Evolutionary conservation across 352 stramenopile genomes (phyloP), one percentile per base, ranked within the genome.

Genomic region (Phytopythium mirpurense): DNA sequence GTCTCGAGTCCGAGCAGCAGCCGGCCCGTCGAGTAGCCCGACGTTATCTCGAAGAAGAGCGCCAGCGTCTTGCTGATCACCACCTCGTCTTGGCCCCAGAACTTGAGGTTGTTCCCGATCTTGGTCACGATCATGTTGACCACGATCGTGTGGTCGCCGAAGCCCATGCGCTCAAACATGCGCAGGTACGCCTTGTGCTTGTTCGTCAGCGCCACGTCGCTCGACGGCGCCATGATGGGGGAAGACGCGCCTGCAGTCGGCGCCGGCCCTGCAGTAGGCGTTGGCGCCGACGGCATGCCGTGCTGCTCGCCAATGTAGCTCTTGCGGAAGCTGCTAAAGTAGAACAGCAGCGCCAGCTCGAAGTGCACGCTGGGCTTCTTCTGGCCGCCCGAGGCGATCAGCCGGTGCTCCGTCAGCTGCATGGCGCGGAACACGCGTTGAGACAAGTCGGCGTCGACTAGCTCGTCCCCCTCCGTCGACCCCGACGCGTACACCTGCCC

Each of bases 71-170:
- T 97, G 62, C 74, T 87, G 62, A 99, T 90, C 57, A 99, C 88
- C 47, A 98, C 89, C 61, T 98, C 78, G 23, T 98, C 84, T 51
- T 98, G 87, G 21, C 93, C 93, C 96, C 96, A 99, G 62, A 97
- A 98, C 77, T 99, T 99, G 24, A 99, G 81, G 70, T 99, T 99
- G 67, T 98, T 99, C 61, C 95, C 95, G 53, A 99, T 88, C 77
- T 99, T 99, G 32, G 93, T 98, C 26, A 99, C 90, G 61, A 99
- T 98, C 62, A 98, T 96, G 72, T 98, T 98, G 52, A 98, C 95
- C 19, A 99, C 95, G 41, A 93, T 78, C 32, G 91, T 98, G 72
- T 99, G 95, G 68, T 99, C 95, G 10, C 96, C 96, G 67, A 99
- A 88, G 47, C 92, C 96, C 76, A 99, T 90, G 51, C 93, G 83